Percentiles rank a stretch among this genome's conserved stretches.
These are phyloP conservation scores for Fragilariopsis cylindrus DNA, from an alignment of 108 stramenopile genomes.

Conservation along the genomic window DNA sequence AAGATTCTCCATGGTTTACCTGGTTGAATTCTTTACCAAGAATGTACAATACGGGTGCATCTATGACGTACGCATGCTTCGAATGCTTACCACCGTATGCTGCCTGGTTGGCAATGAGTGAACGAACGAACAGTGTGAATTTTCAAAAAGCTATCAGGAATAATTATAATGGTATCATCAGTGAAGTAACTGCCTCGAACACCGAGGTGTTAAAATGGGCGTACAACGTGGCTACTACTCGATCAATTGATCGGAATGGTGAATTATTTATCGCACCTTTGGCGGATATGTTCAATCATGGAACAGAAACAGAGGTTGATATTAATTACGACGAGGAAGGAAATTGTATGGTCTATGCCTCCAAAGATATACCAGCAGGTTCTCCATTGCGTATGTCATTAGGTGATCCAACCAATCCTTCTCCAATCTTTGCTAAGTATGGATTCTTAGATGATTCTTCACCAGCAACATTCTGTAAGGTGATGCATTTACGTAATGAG, in stretches of 20 bases:
- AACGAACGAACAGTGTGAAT: slow-evolving; percentile 16
- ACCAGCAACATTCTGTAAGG: slow-evolving; percentile 53
- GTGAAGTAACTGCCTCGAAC: slow-evolving; percentile 7
- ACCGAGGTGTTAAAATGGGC: slow-evolving; percentile 24
- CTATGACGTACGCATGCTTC: slow-evolving; percentile 45
- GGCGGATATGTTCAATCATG: slow-evolving; percentile 38
- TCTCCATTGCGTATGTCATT: slow-evolving; percentile 43
- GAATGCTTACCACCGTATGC: slow-evolving; percentile 28
- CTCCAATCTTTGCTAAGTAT: slow-evolving; percentile 46
- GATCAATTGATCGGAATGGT: slow-evolving; percentile 27
- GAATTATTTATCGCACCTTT: slow-evolving; percentile 44
- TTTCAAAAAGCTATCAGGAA: slow-evolving; percentile 7
- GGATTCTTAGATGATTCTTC: slow-evolving; percentile 56
- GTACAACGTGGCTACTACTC: slow-evolving; percentile 15
- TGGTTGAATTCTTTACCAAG: slow-evolving; percentile 56
- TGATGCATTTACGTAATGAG: slow-evolving; percentile 39
- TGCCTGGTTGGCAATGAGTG: slow-evolving; percentile 24
- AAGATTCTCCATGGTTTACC: slow-evolving; percentile 40
- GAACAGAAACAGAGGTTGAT: slow-evolving; percentile 38
- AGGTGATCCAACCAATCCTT: slow-evolving; percentile 50
- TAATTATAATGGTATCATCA: not conserved
- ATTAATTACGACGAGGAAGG: slow-evolving; percentile 28
- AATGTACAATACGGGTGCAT: slow-evolving; percentile 37
- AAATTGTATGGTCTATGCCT: slow-evolving; percentile 14
- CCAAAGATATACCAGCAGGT: slow-evolving; percentile 49